Base-by-base conservation (phyloP, 208 protist genomes). In the Trypanosoma melophagium region DNA sequence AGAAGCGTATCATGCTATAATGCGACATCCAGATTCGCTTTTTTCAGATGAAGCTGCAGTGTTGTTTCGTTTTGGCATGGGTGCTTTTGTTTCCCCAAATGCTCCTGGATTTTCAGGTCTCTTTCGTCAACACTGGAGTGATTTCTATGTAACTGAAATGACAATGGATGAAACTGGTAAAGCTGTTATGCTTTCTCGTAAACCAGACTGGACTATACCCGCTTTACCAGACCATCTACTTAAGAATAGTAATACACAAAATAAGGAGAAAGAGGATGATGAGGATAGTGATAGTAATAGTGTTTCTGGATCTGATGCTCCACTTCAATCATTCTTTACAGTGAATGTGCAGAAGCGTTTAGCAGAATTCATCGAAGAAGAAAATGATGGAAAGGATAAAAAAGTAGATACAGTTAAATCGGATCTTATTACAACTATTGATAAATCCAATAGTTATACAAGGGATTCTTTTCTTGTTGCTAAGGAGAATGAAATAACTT, bases 1-100 rank as follows among this genome's bases (percentile, higher is more conserved):
- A 22, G 70, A 47, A 12, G 60, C 71, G 3, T 56, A 59, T 62
- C 57, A 65, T 54, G 41, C 51, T 19, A 25, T 77, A 7, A 59
- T 82, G 35, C 24, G 42, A 10, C 85, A 91, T 66, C 79, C 85
- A 14, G 21, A 61, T 1, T 47, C 59, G 28, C 59, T 89, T 8
- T 89, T 81, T 59, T 21, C 25, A 7, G 83, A 95, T 50, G 89
- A 95, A 45, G 59, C 42, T 0, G 77, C 62, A 2, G 83, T 95
- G 19, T 57, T 82, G 42, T 64, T 59, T n/a, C 76, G 75, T n/a
- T 95, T 90, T 40, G 89, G 89, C 16, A 95, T 95, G 89, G 86
- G 84, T 13, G 72, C 52, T n/a, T 78, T 67, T 58, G 82, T 79
- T 19, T 79, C 64, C 35, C 71, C 78, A 0, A 56, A 49, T 25